Base-by-base conservation (phyloP, 2,329 filamentous ascomycete species). In the Decorospora gaudefroyi region DNA sequence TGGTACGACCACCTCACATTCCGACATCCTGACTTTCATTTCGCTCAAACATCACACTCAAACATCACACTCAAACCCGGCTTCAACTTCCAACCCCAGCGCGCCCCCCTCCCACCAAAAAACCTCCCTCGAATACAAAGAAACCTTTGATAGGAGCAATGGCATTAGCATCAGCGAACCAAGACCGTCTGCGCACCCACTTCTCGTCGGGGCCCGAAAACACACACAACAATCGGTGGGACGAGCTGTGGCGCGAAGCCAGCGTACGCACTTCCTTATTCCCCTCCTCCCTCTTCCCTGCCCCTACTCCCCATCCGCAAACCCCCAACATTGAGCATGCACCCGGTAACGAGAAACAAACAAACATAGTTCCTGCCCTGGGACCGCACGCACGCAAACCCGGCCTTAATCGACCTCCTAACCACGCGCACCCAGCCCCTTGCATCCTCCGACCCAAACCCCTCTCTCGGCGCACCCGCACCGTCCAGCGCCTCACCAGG, bases 301-400 rank as follows among this genome's bases (percentile, higher is more conserved):
- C 5, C 11, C 15, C 15, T 15, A 12, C n/a, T 18, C 29, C 11
- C 11, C 6, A 19, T 16, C 10, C 18, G 5, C 5, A 8, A 15
- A 6, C 9, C n/a, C n/a, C 19, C 13, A 8, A 18, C 18, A 4
- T n/a, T 4, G 9, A 8, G 9, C 17, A 22, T 7, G 17, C 9
- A 19, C 18, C 13, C 31, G 10, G 5, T 25, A 17, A 3, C 15
- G 13, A 81, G 67, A 74, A 18, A 68, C 75, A 32, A 72, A 72
- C 22, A 67, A n/a, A n/a, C n/a, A n/a, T n/a, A 75, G 22, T 75
- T 76, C 57, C 71, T 82, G 6, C 80, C 80, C 2, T 86, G 81
- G 81, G 82, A 85, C 57, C 73, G 75, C 6, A 76, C 77, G n/a
- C 65, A 69, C 30, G 76, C 81, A n/a, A 81, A 79, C 38, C 80